A percentile compares a stretch with the other conserved stretches of the same genome.
These are phyloP conservation scores for Erysimum cheiri DNA, from an alignment of 441 rosid genomes.

Conservation along the genomic window DNA sequence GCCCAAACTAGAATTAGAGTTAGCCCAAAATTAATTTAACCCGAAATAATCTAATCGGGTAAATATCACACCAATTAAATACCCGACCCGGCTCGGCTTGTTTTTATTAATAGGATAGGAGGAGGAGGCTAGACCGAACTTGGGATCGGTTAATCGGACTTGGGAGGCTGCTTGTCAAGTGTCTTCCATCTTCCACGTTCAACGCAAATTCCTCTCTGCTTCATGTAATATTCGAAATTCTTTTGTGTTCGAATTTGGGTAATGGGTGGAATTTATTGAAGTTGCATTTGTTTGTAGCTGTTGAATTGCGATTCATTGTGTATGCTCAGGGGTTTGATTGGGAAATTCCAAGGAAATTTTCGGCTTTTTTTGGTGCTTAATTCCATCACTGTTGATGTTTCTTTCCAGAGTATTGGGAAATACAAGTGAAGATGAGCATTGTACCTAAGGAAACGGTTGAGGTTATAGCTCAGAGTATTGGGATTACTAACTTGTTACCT, in stretches of 20 bases:
- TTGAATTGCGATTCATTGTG: slow-evolving; percentile 20
- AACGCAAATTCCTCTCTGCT: neutral
- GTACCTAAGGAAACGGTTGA: slow-evolving; percentile 89
- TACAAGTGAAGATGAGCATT: slow-evolving; percentile 66
- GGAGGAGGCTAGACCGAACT: slow-evolving; percentile 13
- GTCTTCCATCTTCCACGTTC: slow-evolving; percentile 20
- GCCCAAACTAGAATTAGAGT: neutral
- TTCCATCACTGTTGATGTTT: slow-evolving; percentile 6
- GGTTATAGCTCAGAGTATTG: slow-evolving; percentile 88
- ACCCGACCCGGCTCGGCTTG: slow-evolving; percentile 31
- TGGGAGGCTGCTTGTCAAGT: slow-evolving; percentile 1
- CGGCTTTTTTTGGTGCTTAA: neutral
- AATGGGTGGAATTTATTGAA: neutral
- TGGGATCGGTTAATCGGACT: slow-evolving; percentile 4
- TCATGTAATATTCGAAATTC: slow-evolving; percentile 13
- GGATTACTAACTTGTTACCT: slow-evolving; percentile 65
- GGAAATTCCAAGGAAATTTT: neutral
- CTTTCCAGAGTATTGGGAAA: neutral
- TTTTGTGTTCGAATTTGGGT: slow-evolving; percentile 10
- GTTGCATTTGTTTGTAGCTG: slow-evolving; percentile 1
- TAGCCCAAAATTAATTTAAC: slow-evolving; percentile 16
- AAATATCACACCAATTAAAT: neutral
- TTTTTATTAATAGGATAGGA: slow-evolving; percentile 5
- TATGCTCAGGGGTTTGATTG: neutral
- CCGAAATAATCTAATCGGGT: slow-evolving; percentile 19